phyloP scores from a whole-genome alignment of 768 basidiomycete genomes.

The Rossbeevera mucosa region DNA sequence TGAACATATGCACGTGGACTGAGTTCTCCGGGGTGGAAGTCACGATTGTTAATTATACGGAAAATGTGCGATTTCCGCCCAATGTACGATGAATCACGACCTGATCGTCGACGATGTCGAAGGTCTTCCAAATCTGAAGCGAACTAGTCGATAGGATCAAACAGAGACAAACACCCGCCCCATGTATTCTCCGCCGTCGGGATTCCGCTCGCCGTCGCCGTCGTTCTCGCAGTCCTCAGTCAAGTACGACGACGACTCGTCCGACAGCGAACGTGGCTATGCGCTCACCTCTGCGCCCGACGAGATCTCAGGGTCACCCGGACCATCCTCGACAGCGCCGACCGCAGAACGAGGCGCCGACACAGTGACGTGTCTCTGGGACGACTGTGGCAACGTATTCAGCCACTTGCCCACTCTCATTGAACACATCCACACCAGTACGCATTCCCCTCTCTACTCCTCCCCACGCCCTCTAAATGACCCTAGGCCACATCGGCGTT shows the following conservation, averaged over 20 bases:
- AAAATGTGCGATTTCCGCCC: conserved; percentile 9
- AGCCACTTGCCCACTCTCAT: conserved; percentile 71
- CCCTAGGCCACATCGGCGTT: conserved; percentile 71
- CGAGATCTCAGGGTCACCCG: conserved; percentile 20
- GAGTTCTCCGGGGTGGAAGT: conserved; percentile 12
- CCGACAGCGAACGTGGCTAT: conserved; percentile 22
- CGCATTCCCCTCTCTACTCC: conserved; percentile 20
- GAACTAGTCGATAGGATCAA: conserved; percentile 6
- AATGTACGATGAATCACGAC: conserved; percentile 7
- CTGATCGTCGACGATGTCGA: no score
- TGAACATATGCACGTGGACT: conserved; percentile 1
- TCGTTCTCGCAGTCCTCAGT: conserved; percentile 34
- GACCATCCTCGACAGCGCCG: conserved; percentile 19
- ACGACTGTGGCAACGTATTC: conserved; percentile 71
- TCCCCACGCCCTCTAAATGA: not conserved
- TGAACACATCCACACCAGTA: conserved; percentile 79
- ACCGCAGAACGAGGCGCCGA: conserved; percentile 36
- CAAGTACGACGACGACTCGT: conserved; percentile 25
- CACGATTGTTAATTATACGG: conserved; percentile 10
- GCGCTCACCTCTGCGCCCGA: conserved; percentile 8
- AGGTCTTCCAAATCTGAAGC: not conserved
- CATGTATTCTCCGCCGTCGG: conserved; percentile 36
- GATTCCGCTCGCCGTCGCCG: conserved; percentile 40
- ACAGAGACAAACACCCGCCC: conserved; percentile 18
- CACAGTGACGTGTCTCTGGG: conserved; percentile 79